These are phyloP conservation scores for Immersiella caudata DNA, from an alignment of 495 filamentous ascomycete genomes.

Conservation along the genomic window DNA sequence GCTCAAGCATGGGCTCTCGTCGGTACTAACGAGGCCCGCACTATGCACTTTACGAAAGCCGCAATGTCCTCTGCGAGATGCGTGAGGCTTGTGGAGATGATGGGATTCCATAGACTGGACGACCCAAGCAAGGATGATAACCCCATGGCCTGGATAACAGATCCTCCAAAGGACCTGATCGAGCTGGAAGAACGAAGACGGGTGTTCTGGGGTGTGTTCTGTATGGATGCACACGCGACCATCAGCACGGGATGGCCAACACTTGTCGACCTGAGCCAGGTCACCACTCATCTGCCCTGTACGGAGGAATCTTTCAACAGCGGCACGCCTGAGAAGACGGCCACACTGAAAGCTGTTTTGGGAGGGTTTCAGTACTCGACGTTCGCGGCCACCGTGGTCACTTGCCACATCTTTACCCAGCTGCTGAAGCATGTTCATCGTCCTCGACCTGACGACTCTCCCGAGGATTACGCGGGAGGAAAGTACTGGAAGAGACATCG, in stretches of 20 bases:
- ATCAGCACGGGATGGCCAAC: conserved; percentile 54
- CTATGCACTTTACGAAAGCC: conserved; percentile 47
- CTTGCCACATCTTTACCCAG: conserved; percentile 45
- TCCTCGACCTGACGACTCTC: conserved; percentile 41
- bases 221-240: conserved; percentile 52
- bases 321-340: conserved; percentile 38
- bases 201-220: conserved; percentile 56
- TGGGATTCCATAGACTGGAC: conserved; percentile 54
- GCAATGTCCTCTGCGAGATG: conserved; percentile 48
- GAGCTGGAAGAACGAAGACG: conserved; percentile 57
- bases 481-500: conserved; percentile 51
- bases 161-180: conserved; percentile 45
- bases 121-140: conserved; percentile 34
- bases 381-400: conserved; percentile 44
- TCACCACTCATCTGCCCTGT: conserved; percentile 50
- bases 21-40: conserved; percentile 47
- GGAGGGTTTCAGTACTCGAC: conserved; percentile 42
- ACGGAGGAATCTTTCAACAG: conserved; percentile 46
- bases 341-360: conserved; percentile 41
- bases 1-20: conserved; percentile 52
- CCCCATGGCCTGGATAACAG: conserved; percentile 40
- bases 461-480: conserved; percentile 44
- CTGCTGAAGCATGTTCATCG: conserved; percentile 48
- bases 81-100: conserved; percentile 48
- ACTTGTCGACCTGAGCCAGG: conserved; percentile 44